These are phyloP conservation scores for Termitomyces bulborhizus DNA, from an alignment of 768 basidiomycete species.

Conservation along the genomic window DNA sequence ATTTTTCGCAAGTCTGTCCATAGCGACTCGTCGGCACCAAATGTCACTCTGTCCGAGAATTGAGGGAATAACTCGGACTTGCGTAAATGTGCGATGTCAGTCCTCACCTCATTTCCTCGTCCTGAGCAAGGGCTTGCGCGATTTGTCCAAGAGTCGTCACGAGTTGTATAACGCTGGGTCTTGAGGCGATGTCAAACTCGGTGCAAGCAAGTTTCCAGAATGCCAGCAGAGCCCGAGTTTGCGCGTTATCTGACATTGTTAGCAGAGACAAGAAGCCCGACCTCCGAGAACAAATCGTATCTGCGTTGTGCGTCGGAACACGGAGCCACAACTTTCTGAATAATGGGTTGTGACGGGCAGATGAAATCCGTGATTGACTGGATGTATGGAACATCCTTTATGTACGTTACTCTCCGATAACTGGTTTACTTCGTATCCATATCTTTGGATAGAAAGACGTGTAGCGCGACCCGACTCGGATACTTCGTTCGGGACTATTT, in stretches of 20 bases:
- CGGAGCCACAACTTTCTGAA: neutral
- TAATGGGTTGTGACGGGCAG: neutral
- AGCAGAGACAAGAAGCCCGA: neutral
- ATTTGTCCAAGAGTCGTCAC: constrained; percentile 40
- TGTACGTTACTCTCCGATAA: neutral
- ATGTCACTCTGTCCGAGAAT: constrained; percentile 2
- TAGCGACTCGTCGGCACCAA: constrained; percentile 37
- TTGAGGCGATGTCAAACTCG: constrained; percentile 33
- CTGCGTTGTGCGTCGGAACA: neutral
- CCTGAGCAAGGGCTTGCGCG: constrained; percentile 45
- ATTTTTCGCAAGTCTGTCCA: constrained; percentile 50
- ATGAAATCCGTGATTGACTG: neutral
- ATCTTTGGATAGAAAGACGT: neutral
- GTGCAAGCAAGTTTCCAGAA: constrained; percentile 38
- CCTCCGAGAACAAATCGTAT: neutral
- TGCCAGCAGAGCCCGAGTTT: constrained; percentile 12
- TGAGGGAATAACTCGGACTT: neutral
- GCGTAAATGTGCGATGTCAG: neutral
- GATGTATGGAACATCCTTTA: neutral
- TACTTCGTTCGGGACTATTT: neutral
- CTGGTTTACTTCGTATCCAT: neutral
- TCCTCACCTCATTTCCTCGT: constrained; percentile 31
- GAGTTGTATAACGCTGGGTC: constrained; percentile 24
- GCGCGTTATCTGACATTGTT: constrained; percentile 10
- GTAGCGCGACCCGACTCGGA: neutral